Percentiles rank a stretch among this genome's conserved stretches.
Conservation (phyloP, 2,329 filamentous ascomycete genomes). For the Zopfia rhizophila region DNA sequence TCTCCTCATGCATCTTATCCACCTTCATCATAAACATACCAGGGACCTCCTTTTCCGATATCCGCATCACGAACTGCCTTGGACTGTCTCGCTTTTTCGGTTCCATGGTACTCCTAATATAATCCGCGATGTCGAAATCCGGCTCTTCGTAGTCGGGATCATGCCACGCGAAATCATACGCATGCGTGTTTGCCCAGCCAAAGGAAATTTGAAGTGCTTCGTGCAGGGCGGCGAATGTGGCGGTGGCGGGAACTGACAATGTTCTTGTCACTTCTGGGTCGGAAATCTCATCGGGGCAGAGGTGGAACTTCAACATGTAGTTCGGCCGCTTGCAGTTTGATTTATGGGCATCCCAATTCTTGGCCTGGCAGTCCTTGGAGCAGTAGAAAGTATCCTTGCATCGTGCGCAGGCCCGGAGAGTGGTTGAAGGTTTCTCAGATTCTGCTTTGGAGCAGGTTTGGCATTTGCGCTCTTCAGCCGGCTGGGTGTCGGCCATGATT, state of each 20-base stretch:
- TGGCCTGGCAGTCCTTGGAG: constrained; percentile 43
- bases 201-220: constrained; percentile 38
- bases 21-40: background rate
- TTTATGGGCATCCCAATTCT: constrained; percentile 49
- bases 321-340: constrained; percentile 35
- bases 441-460: too few species aligned
- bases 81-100: background rate
- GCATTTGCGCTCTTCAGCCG: too few species aligned
- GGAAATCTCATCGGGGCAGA: constrained; percentile 21
- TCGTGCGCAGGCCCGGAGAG: too few species aligned
- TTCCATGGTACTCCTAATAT: background rate
- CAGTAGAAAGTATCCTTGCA: constrained; percentile 48
- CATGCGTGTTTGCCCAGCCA: constrained; percentile 34
- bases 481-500: too few species aligned
- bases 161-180: constrained; percentile 33
- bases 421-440: too few species aligned
- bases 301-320: constrained; percentile 33
- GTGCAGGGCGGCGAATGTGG: constrained; percentile 36
- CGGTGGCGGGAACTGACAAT: constrained; percentile 32
- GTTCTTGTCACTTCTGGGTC: constrained; percentile 35
- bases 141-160: constrained; percentile 7
- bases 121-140: constrained; percentile 4
- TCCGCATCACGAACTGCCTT: background rate
- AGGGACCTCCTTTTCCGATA: background rate
- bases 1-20: constrained; percentile 4